Evolutionary conservation across 306 rosid genomes (phyloP).

Genomic region (Morella rubra): DNA sequence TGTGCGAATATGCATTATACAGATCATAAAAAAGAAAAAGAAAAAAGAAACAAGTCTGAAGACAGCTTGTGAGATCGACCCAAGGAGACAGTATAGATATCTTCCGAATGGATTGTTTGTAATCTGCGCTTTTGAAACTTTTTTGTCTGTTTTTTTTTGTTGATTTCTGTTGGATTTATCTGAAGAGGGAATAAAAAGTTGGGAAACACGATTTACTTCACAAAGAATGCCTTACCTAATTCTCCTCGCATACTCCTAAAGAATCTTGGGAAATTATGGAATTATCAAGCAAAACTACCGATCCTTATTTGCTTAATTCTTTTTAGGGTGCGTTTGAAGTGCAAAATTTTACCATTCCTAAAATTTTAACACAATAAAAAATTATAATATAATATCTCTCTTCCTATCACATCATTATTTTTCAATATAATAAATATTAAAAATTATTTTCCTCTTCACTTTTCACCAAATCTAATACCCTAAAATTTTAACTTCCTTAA

Average conservation of each 20-base stretch:
- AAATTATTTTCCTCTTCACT: too few relatives aligned
- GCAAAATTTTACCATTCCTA: too few relatives aligned
- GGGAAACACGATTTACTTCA: background rate
- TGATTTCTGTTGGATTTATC: constrained; percentile 5
- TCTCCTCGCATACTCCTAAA: background rate
- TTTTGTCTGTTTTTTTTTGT: background rate
- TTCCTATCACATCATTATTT: too few relatives aligned
- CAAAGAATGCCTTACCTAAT: background rate
- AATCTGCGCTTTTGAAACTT: background rate
- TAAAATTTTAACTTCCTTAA: too few relatives aligned
- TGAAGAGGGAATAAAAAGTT: constrained; percentile 4
- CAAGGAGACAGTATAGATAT: constrained; percentile 20
- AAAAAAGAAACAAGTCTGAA: constrained; percentile 18
- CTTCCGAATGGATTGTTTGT: constrained; percentile 30
- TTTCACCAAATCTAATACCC: too few relatives aligned
- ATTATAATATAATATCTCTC: too few relatives aligned
- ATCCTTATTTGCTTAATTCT: too few relatives aligned
- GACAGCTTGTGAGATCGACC: constrained; percentile 20
- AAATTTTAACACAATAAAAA: too few relatives aligned
- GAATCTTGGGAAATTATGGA: background rate
- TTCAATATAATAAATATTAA: too few relatives aligned
- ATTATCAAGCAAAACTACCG: background rate
- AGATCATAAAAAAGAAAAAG: background rate
- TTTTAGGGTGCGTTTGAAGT: too few relatives aligned
- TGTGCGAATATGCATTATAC: constrained; percentile 34